Conservation (phyloP, 2,329 filamentous ascomycete species). For the Spiromastix sp. region DNA sequence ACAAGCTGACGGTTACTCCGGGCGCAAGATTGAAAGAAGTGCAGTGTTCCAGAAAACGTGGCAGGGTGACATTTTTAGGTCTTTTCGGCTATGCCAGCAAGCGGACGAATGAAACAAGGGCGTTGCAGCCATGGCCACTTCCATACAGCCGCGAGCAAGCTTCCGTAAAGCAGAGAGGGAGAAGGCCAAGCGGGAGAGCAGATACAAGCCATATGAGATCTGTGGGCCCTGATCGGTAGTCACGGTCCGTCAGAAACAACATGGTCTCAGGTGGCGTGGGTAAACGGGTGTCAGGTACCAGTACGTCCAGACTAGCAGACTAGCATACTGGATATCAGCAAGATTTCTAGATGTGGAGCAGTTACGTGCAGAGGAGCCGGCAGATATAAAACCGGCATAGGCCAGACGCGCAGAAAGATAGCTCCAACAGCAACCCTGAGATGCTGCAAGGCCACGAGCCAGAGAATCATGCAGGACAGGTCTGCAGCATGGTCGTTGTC, state of each 20-base stretch:
- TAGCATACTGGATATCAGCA: not conserved
- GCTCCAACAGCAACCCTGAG: not conserved
- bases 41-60: no score
- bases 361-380: not conserved
- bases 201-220: no score
- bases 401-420: no score
- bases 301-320: not conserved
- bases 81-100: not conserved
- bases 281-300: constrained; percentile 2
- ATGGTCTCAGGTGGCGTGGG: not conserved
- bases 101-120: no score
- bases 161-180: not conserved
- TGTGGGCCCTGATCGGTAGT: constrained; percentile 3
- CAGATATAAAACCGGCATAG: no score
- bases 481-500: not conserved
- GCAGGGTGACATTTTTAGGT: not conserved
- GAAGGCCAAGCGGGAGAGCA: not conserved
- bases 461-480: not conserved
- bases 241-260: constrained; percentile 2
- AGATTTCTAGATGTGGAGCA: not conserved
- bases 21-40: no score
- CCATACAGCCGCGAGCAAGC: not conserved
- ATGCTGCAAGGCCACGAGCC: not conserved
- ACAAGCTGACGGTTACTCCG: not conserved
- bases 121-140: no score